Evolutionary conservation across 495 filamentous ascomycete genomes (phyloP).

Genomic region (Penicillium odoratum): DNA sequence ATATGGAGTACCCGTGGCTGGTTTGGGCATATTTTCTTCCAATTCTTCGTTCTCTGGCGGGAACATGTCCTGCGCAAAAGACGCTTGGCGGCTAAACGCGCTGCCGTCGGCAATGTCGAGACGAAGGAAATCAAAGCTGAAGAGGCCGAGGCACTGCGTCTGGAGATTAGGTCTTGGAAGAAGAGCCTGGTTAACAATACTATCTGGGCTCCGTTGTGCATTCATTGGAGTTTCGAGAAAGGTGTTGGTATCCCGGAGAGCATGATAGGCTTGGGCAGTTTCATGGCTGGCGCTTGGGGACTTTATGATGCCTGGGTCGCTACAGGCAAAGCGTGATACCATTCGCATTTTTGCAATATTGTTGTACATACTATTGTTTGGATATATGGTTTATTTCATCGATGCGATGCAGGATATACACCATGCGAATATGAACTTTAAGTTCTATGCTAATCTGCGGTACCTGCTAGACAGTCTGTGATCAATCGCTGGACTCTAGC

Average conservation of each 20-base stretch:
- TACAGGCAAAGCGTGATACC: slow-evolving; percentile 25
- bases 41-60: slow-evolving; percentile 64
- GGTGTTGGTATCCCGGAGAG: slow-evolving; percentile 69
- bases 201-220: slow-evolving; percentile 59
- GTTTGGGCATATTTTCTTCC: slow-evolving; percentile 73
- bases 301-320: slow-evolving; percentile 39
- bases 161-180: slow-evolving; percentile 47
- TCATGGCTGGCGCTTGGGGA: slow-evolving; percentile 54
- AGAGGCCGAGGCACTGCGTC: slow-evolving; percentile 33
- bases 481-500: neutral
- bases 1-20: slow-evolving; percentile 79
- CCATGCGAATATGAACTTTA: neutral
- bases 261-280: slow-evolving; percentile 64
- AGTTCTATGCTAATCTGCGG: neutral
- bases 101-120: slow-evolving; percentile 16
- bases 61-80: slow-evolving; percentile 42
- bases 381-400: neutral
- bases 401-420: neutral
- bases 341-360: neutral
- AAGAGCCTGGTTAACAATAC: slow-evolving; percentile 50
- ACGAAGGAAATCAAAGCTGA: slow-evolving; percentile 37
- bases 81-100: slow-evolving; percentile 22
- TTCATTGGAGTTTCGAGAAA: slow-evolving; percentile 81
- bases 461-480: neutral
- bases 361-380: neutral